Base-by-base conservation (phyloP, 768 basidiomycete species). In the Cyathus striatus region DNA sequence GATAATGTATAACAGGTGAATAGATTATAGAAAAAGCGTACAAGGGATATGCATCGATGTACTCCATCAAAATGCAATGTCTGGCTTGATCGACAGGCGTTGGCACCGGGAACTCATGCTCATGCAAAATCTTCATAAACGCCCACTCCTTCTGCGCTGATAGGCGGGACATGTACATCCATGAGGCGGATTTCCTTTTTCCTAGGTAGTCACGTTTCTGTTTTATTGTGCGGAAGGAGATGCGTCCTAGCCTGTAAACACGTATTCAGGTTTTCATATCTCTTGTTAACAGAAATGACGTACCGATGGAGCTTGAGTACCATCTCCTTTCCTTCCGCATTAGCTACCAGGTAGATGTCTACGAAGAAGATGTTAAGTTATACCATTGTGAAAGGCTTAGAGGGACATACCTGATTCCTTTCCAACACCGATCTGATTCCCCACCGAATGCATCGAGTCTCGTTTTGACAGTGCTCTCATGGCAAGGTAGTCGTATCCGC, bases 81-180 rank as follows among this genome's bases (percentile, higher is more conserved):
- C 96, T 73, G 2, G 89, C 86, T 63, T 98, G 95, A 61, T 98
- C 96, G 43, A 97, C 79, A 2, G 96, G 96, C 40, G 72, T 73
- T 13, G 96, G 96, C 1, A 99, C 90, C 0, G 96, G 95, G 56
- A 97, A 97, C 4, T 75, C 81, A 54, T 98, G 85, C 52, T 93
- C 87, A 56, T 95, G 76, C 16, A 99, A 72, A 21, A 96, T 84
- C 95, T 96, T 97, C 90, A 99, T 95, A 62, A 98, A 99, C 1
- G 90, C 91, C 79, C 84, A 99, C 60, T 99, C 96, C 59, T 97
- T 98, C 67, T 95, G 86, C 6, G 96, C 96, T 14, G 94, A 86
- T 36, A 99, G 66, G 17, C 96, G 79, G 17, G 91, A 94, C 90
- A 99, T 90, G 65, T 97, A 98, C 93, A 98, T 96, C 96, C 96